Evolutionary conservation across 306 rosid genomes (phyloP).

Genomic region (Geum urbanum): DNA sequence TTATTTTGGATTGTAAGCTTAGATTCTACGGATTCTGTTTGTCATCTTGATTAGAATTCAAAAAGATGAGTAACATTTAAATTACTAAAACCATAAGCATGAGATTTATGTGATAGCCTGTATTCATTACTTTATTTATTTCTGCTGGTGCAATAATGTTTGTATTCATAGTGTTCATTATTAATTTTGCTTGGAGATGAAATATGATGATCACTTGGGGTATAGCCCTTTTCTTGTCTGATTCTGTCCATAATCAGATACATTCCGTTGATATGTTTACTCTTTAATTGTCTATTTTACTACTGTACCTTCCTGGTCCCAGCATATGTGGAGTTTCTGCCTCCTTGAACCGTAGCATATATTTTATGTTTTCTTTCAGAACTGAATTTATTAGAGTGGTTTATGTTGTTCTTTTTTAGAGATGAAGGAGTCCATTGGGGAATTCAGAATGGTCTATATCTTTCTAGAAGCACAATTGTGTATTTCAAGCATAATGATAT

Average conservation of each 20-base stretch:
- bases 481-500: slow-evolving; percentile 92
- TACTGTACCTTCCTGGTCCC: not conserved
- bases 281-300: not conserved
- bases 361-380: not conserved
- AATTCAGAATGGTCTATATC: slow-evolving; percentile 91
- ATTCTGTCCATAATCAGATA: not conserved
- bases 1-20: slow-evolving; percentile 11
- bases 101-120: too few species aligned
- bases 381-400: slow-evolving; percentile 10
- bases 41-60: not conserved
- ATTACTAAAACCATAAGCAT: too few species aligned
- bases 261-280: not conserved
- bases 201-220: too few species aligned
- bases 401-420: slow-evolving; percentile 38
- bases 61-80: not conserved
- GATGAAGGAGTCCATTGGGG: slow-evolving; percentile 99
- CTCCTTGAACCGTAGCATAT: not conserved
- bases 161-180: too few species aligned
- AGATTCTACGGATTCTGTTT: slow-evolving; percentile 11
- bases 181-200: too few species aligned
- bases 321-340: not conserved
- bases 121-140: too few species aligned
- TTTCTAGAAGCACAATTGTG: slow-evolving; percentile 87
- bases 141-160: too few species aligned
- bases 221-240: too few species aligned